Evolutionary conservation across 2,329 filamentous ascomycete genomes (phyloP).

Genomic region (Claviceps sp.): DNA sequence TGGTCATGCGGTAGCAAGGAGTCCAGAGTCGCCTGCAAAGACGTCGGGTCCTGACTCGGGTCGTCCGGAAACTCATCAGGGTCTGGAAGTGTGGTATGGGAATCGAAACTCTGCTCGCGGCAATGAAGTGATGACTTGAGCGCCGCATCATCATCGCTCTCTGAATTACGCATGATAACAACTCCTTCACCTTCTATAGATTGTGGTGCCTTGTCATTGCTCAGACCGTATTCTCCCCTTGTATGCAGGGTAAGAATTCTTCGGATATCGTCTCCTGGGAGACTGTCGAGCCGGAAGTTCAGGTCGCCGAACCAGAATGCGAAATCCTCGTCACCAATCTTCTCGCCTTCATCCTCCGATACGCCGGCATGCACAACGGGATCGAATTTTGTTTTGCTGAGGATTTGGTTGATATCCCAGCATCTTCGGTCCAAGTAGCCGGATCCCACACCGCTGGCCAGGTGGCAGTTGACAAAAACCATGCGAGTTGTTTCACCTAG

Average conservation of each 20-base stretch:
- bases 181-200: conserved; percentile 33
- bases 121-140: conserved; percentile 20
- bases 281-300: conserved; percentile 80
- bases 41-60: conserved; percentile 64
- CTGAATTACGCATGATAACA: conserved; percentile 30
- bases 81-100: conserved; percentile 35
- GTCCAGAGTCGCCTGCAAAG: conserved; percentile 74
- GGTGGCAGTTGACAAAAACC: conserved; percentile 82
- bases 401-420: conserved; percentile 77
- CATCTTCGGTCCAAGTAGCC: conserved; percentile 68
- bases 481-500: conserved; percentile 81
- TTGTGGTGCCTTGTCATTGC: conserved; percentile 22
- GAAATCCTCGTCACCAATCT: conserved; percentile 82
- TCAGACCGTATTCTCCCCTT: conserved; percentile 58
- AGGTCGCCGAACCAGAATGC: conserved; percentile 94
- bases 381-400: conserved; percentile 63
- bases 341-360: conserved; percentile 49
- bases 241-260: conserved; percentile 73
- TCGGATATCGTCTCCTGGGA: conserved; percentile 83
- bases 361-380: conserved; percentile 55
- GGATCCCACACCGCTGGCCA: conserved; percentile 75
- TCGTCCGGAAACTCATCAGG: conserved; percentile 55
- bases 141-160: conserved; percentile 35
- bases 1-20: conserved; percentile 87
- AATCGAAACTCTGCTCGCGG: conserved; percentile 25